A percentile compares a stretch with the other conserved stretches of the same genome.
These are phyloP conservation scores for Pseudogymnoascus sp. DNA, from an alignment of 2,329 filamentous ascomycete species.

Conservation along the genomic window DNA sequence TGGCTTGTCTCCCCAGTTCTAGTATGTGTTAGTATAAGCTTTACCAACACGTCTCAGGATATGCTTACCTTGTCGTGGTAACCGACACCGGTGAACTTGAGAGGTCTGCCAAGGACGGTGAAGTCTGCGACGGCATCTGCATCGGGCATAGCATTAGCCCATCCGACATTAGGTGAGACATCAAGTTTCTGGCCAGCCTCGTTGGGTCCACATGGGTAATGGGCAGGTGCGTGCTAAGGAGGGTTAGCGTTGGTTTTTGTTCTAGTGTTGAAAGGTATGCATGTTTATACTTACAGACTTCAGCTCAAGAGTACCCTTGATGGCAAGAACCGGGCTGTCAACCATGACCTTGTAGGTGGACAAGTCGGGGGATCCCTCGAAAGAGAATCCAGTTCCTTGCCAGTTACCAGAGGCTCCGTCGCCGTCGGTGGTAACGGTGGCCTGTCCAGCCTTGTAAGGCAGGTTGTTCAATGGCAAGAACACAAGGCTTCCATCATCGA, in stretches of 20 bases:
- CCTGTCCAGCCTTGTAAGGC: conserved; percentile 1
- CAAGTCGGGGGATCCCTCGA: conserved; percentile 14
- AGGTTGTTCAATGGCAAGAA: conserved; percentile 1
- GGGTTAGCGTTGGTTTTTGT: not conserved
- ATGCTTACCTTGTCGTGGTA: conserved; percentile 39
- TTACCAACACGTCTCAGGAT: not conserved
- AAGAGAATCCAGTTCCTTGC: conserved; percentile 14
- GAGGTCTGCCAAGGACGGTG: conserved; percentile 21
- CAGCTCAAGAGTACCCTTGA: conserved; percentile 16
- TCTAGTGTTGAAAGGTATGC: not conserved
- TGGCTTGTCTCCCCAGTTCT: conserved; percentile 38
- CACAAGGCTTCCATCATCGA: conserved; percentile 15
- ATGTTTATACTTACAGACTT: conserved; percentile 1
- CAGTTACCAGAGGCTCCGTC: conserved; percentile 14
- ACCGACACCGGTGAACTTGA: conserved; percentile 33
- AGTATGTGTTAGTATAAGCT: not conserved
- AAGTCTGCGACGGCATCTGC: conserved; percentile 26
- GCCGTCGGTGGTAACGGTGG: conserved; percentile 13
- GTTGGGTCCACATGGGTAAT: conserved; percentile 24
- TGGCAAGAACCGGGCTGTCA: conserved; percentile 13
- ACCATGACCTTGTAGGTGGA: conserved; percentile 15
- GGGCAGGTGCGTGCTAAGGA: conserved; percentile 18
- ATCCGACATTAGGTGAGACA: conserved; percentile 32
- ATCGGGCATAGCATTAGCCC: conserved; percentile 33
- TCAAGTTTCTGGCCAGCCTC: conserved; percentile 18